These are phyloP conservation scores for Aquilaria yunnanensis DNA, from an alignment of 345 rosid species.

Conservation along the genomic window DNA sequence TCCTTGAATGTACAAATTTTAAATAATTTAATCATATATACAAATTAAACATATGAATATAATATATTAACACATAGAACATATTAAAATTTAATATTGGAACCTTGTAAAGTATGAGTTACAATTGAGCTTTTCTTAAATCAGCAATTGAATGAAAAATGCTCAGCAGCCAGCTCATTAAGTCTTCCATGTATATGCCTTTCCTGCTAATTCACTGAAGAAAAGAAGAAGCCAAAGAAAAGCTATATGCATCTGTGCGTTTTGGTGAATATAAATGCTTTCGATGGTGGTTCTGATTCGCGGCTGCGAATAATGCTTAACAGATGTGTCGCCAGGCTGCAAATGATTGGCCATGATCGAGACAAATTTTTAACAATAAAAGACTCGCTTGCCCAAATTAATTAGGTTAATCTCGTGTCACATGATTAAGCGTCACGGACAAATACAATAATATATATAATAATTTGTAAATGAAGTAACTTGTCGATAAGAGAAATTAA, in stretches of 20 bases:
- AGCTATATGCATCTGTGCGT: not conserved
- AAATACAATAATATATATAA: too few species aligned
- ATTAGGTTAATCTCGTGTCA: too few species aligned
- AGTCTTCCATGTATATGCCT: not conserved
- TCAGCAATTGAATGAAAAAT: not conserved
- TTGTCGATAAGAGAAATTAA: too few species aligned
- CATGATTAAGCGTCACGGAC: too few species aligned
- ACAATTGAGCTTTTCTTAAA: too few species aligned
- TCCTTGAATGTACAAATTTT: too few species aligned
- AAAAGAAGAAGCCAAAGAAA: not conserved
- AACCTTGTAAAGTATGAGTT: too few species aligned
- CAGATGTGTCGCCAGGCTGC: constrained; percentile 7
- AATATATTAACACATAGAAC: too few species aligned
- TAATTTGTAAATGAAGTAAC: too few species aligned
- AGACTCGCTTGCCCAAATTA: not conserved
- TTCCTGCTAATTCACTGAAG: not conserved
- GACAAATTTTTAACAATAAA: not conserved
- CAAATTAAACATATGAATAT: too few species aligned
- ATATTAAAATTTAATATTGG: too few species aligned
- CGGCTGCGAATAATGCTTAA: constrained; percentile 8
- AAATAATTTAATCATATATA: too few species aligned
- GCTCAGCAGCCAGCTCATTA: constrained; percentile 11
- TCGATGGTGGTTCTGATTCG: constrained; percentile 10
- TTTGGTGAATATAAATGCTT: constrained; percentile 2
- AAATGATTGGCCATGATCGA: constrained; percentile 21